A percentile compares a stretch with the other conserved stretches of the same genome.
Evolutionary conservation across 2,329 filamentous ascomycete genomes (phyloP).

Genomic region (Pseudonectria foliicola): DNA sequence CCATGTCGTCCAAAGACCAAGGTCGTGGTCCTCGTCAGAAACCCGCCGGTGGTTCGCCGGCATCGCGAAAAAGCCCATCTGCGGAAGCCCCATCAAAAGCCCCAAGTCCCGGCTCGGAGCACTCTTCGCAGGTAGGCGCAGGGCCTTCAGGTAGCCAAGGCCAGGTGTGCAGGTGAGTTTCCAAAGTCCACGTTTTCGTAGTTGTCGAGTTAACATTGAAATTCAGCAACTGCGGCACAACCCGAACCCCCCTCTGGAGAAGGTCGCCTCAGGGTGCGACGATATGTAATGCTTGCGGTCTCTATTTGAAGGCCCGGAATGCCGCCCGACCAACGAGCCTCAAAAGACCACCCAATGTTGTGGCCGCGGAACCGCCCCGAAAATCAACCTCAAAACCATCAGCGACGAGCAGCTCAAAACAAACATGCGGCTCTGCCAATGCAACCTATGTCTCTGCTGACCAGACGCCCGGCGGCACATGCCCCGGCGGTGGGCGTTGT

Average conservation of each 20-base stretch:
- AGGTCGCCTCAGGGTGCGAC: constrained; percentile 87
- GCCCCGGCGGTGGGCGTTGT: constrained; percentile 87
- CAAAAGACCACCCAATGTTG: constrained; percentile 62
- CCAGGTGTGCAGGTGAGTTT: constrained; percentile 63
- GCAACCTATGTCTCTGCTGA: constrained; percentile 74
- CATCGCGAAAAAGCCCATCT: constrained; percentile 18
- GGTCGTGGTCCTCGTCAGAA: constrained; percentile 15
- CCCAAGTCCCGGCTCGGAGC: constrained; percentile 24
- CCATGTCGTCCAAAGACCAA: constrained; percentile 26
- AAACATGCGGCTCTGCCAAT: constrained; percentile 34
- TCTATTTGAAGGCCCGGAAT: constrained; percentile 92
- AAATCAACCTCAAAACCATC: constrained; percentile 32
- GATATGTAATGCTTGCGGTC: constrained; percentile 94
- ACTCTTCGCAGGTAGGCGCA: constrained; percentile 14
- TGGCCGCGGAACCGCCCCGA: constrained; percentile 36
- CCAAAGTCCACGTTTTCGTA: neutral
- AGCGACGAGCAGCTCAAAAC: constrained; percentile 33
- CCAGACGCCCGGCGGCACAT: constrained; percentile 73
- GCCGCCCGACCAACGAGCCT: constrained; percentile 83
- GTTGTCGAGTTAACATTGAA: neutral
- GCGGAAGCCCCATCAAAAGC: constrained; percentile 20
- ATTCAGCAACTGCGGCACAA: constrained; percentile 85
- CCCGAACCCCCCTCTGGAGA: constrained; percentile 88
- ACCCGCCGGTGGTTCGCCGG: constrained; percentile 20
- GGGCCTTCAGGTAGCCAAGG: constrained; percentile 29